Evolutionary conservation across 1,284 basidiomycete species (phyloP), one percentile per base, ranked within the genome.

Genomic region (Cutaneotrichosporon spelunceum): DNA sequence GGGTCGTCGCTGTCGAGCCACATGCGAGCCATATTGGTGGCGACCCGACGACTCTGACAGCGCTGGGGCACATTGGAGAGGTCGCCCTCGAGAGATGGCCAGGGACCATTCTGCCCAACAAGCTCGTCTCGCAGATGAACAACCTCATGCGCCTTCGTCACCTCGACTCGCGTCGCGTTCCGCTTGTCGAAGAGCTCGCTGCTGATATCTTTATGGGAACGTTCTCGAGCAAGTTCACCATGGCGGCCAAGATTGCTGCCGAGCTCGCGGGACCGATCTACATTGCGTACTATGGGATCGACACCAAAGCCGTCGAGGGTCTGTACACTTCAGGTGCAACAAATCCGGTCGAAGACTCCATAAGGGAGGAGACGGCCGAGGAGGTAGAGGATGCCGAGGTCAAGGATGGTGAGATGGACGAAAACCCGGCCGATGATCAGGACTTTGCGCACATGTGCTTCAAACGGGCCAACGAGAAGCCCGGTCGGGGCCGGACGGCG

Each of bases 131-230:
- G 16, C 53, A 58, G 47, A 39, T 62, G 27, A 27, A 29, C 30
- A 58, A 26, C 34, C 56, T 62, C 5, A 19, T 26, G 10, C n/a
- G 19, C 2, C 44, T 48, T 9, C 27, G 33, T 1, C 33, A 23
- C 4, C 23, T 45, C 19, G 26, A 57, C 21, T 33, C 24, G 3
- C 29, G 50, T 6, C 19, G 16, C 4, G 45, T 45, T 2, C 47
- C 52, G 6, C 36, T 62, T 10, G 34, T 58, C 9, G 61, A 62
- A 13, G 61, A 62, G 34, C 52, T 58, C 16, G 61, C 61, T 0
- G 52, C 56, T 7, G 61, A 62, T 23, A 62, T 62, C 33, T 62
- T 62, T 36, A 55, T 58, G 52, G 56, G 61, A 34, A 21, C 29
- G 26, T 62, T 62, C 42, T 33, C 56, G 7, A 14, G 30, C 33